These are phyloP conservation scores for Umbellularia californica DNA, from an alignment of 164 flowering plant genomes.

Conservation along the genomic window DNA sequence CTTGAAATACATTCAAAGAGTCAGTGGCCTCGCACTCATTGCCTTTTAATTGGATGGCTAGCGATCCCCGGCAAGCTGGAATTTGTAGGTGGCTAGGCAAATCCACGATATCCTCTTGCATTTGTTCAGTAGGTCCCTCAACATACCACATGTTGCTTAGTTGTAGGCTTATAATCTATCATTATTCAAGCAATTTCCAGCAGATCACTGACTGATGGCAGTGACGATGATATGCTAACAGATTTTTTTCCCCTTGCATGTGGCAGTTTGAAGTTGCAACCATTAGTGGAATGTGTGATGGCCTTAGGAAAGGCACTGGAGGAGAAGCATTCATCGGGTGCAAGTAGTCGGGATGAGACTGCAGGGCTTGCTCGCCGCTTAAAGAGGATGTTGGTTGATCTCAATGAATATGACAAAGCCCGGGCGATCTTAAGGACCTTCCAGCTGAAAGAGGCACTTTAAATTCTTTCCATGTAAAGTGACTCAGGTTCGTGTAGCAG, in stretches of 20 bases:
- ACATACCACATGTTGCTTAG: no score
- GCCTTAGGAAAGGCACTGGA: slow-evolving; percentile 51
- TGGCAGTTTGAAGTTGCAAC: slow-evolving; percentile 70
- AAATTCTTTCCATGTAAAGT: neutral
- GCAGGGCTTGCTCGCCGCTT: slow-evolving; percentile 71
- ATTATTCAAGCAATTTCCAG: no score
- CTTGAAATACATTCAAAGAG: no score
- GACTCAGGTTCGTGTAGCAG: neutral
- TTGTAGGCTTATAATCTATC: no score
- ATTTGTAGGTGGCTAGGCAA: no score
- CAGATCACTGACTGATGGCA: no score
- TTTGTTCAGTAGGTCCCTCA: no score
- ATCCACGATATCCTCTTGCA: no score
- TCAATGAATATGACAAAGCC: slow-evolving; percentile 84
- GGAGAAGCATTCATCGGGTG: slow-evolving; percentile 46
- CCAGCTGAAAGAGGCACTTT: slow-evolving; percentile 79
- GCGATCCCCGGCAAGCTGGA: no score
- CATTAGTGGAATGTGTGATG: slow-evolving; percentile 65
- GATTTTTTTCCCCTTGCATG: neutral
- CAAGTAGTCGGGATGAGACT: slow-evolving; percentile 43
- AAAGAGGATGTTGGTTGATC: slow-evolving; percentile 82
- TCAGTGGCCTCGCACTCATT: no score
- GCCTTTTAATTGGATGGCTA: no score
- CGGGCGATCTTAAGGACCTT: slow-evolving; percentile 62
- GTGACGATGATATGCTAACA: neutral